phyloP scores from a whole-genome alignment of 768 basidiomycete species.

The Gautieria morchelliformis region DNA sequence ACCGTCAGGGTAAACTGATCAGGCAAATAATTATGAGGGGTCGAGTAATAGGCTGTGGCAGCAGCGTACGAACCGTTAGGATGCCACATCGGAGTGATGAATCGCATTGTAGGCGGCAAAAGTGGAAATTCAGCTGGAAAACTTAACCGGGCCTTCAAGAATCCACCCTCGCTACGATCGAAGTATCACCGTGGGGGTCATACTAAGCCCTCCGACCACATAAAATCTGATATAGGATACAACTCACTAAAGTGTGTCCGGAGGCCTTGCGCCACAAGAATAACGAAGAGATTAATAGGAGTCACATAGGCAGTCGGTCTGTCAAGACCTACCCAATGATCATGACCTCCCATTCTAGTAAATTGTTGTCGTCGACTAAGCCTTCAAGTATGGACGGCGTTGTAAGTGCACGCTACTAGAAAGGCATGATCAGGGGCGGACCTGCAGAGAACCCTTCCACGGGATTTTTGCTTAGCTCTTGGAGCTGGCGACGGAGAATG shows the following conservation, averaged over 20 bases:
- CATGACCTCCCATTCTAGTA: constrained; percentile 95
- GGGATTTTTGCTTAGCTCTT: constrained; percentile 84
- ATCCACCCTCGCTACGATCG: constrained; percentile 79
- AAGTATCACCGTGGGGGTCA: constrained; percentile 11
- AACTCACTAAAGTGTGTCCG: constrained; percentile 85
- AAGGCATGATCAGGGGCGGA: constrained; percentile 22
- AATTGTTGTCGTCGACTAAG: constrained; percentile 87
- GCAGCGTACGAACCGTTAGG: constrained; percentile 70
- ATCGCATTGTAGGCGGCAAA: constrained; percentile 90
- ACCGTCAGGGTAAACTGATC: constrained; percentile 86
- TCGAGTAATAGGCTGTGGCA: not conserved
- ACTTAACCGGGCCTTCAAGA: constrained; percentile 82
- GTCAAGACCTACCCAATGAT: constrained; percentile 65
- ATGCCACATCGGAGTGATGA: constrained; percentile 94
- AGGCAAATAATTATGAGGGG: constrained; percentile 6
- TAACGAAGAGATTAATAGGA: constrained; percentile 10
- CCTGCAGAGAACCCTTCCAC: constrained; percentile 97
- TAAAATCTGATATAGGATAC: not conserved
- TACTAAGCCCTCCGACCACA: not conserved
- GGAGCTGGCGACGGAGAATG: constrained; percentile 67
- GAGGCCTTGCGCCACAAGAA: constrained; percentile 44
- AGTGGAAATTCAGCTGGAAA: constrained; percentile 91
- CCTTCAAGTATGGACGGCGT: constrained; percentile 34
- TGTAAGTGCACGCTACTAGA: constrained; percentile 19
- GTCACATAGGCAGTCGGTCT: constrained; percentile 16